Percentiles rank a stretch among this genome's conserved stretches.
Conservation (phyloP, 306 rosid species). For the Prunus persica region DNA sequence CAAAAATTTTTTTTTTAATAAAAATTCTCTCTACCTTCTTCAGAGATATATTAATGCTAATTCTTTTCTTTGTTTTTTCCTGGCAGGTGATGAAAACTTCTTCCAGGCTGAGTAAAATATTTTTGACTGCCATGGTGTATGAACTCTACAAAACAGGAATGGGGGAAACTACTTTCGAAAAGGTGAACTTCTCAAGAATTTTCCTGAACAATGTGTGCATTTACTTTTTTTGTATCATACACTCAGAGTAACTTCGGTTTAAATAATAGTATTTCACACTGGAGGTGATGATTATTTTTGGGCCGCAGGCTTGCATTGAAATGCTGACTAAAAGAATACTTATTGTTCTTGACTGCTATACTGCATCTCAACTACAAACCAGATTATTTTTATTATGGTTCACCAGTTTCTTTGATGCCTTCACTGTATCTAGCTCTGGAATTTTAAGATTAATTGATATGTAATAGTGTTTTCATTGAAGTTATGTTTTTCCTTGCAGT, state of each 20-base stretch:
- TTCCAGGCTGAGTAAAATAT: conserved; percentile 69
- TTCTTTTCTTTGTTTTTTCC: conserved; percentile 5
- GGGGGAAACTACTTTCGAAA: conserved; percentile 92
- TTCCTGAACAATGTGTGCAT: conserved; percentile 1
- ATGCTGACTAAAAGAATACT: neutral
- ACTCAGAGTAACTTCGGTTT: too few species aligned
- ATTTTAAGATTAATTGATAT: conserved; percentile 11
- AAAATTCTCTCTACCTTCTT: neutral
- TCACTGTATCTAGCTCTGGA: neutral
- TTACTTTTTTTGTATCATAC: neutral
- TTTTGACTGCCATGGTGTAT: conserved; percentile 87
- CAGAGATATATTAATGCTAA: neutral
- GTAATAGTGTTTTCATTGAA: conserved; percentile 19
- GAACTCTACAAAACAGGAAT: conserved; percentile 89
- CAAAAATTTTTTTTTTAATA: neutral
- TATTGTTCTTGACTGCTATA: neutral
- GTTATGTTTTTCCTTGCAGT: conserved; percentile 51
- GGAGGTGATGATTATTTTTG: neutral
- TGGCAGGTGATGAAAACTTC: conserved; percentile 82
- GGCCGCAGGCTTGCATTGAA: neutral
- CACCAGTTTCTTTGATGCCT: neutral
- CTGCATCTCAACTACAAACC: neutral
- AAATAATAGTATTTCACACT: neutral
- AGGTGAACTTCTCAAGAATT: conserved; percentile 55
- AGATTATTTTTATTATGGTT: neutral